Conservation (phyloP, 23 red algal genomes). For the Agarophyton chilense region DNA sequence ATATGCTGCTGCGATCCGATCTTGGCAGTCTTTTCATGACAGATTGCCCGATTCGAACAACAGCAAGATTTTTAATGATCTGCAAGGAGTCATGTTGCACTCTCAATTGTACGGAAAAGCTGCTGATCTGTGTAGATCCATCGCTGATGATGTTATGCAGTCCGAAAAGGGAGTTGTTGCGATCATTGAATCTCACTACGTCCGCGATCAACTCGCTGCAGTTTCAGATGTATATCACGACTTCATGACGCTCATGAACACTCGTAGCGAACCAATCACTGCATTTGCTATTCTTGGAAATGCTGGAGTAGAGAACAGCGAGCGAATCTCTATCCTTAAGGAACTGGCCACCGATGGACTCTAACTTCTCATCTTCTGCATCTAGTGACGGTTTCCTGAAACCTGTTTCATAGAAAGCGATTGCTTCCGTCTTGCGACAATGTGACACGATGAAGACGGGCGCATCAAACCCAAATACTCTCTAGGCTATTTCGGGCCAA, state of each 20-base stretch:
- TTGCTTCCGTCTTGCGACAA: neutral
- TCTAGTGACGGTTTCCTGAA: constrained; percentile 9
- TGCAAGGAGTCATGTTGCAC: constrained; percentile 2
- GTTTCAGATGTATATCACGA: constrained; percentile 12
- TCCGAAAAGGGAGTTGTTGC: neutral
- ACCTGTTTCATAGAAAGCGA: neutral
- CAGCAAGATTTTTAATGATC: neutral
- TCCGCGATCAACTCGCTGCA: constrained; percentile 10
- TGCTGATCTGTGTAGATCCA: neutral
- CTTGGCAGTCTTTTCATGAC: constrained; percentile 1
- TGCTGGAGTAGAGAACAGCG: neutral
- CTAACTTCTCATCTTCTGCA: neutral
- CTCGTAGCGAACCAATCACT: neutral
- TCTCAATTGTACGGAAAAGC: neutral
- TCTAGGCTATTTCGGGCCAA: too few species aligned
- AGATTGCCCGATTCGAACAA: neutral
- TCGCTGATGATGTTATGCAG: neutral
- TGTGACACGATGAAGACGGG: neutral
- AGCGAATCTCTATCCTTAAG: neutral
- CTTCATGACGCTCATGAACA: neutral
- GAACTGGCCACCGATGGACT: neutral
- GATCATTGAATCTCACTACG: neutral
- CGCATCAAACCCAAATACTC: neutral
- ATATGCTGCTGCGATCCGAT: neutral
- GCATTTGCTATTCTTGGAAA: constrained; percentile 22